Base-by-base conservation (phyloP, 257 asterid species). In the Solanum medicagineum region DNA sequence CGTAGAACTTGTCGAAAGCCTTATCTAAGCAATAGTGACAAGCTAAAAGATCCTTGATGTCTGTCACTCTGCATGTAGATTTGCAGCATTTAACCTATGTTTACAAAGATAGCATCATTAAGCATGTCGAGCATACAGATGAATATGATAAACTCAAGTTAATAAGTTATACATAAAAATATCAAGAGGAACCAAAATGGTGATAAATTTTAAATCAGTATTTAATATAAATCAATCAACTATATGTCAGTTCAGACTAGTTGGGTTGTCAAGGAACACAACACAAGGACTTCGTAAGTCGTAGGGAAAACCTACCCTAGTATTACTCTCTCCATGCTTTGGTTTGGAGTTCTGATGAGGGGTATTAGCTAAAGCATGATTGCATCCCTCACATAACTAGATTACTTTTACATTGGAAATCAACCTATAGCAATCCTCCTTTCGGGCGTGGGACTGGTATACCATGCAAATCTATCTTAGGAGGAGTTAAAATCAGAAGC, bases 1-100 rank as follows among this genome's bases (percentile, higher is more conserved):
- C 98, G 84, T 95, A 95, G 90, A 92, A 95, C 91, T 94, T 94
- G 88, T 95, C 95, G 8, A 93, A 94, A 66, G 98, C 99, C 88
- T 95, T 94, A 86, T 91, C 86, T 62, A 95, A 89, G 88, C 97
- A 95, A 87, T 92, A 90, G 77, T 93, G 93, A 65, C 99, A 95
- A 65, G 94, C 94, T 89, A 95, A 88, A 81, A 95, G 97, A 86
- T 94, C 89, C 84, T 89, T 92, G 85, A 95, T 91, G 79, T 86
- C 89, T 47, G 97, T 93, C 89, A 91, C 97, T 84, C 73, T 90
- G 92, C 99, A 95, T 57, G 92, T 93, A 66, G 98, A 86, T 89
- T 95, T 94, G 84, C 97, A 91, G 91, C 99, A 95, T 91, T 95
- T 95, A 55, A 95, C 94, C 99, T 95, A 89, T 82, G 54, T 86